These are phyloP conservation scores for Chaetomidium leptoderma DNA, from an alignment of 495 filamentous ascomycete genomes.

Conservation along the genomic window DNA sequence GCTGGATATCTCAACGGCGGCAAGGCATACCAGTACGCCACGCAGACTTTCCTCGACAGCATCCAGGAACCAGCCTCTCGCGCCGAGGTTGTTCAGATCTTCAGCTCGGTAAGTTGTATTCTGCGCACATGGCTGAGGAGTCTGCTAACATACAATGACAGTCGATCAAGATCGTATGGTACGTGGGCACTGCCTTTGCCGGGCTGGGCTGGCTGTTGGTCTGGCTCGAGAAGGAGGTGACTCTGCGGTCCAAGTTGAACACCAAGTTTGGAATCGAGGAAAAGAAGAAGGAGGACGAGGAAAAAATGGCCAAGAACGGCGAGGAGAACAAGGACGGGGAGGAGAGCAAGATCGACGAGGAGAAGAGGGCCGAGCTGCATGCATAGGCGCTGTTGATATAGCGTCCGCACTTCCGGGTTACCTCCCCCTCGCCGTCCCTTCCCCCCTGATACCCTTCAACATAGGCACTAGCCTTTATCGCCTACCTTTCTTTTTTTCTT, in stretches of 20 bases:
- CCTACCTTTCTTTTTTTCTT: too few relatives aligned
- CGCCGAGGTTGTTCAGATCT: neutral
- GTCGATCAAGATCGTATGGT: neutral
- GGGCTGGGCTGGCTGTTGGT: neutral
- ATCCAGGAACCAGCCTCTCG: neutral
- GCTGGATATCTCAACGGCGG: neutral
- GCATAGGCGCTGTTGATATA: too few relatives aligned
- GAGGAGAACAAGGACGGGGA: too few relatives aligned
- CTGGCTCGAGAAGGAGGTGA: neutral
- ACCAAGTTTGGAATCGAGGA: neutral
- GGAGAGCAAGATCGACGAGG: too few relatives aligned
- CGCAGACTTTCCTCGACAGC: neutral
- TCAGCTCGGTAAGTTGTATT: neutral
- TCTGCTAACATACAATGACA: neutral
- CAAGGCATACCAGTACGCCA: neutral
- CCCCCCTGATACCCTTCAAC: too few relatives aligned
- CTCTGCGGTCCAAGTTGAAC: neutral
- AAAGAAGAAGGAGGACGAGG: neutral
- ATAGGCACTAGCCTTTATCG: too few relatives aligned
- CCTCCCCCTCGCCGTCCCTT: too few relatives aligned
- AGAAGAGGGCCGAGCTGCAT: too few relatives aligned
- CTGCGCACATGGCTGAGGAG: neutral
- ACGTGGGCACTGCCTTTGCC: neutral
- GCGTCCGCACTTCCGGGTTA: too few relatives aligned
- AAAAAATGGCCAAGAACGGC: neutral